A percentile compares a stretch with the other conserved stretches of the same genome.
phyloP scores from a whole-genome alignment of 768 basidiomycete species.

The Mycena galericulata region DNA sequence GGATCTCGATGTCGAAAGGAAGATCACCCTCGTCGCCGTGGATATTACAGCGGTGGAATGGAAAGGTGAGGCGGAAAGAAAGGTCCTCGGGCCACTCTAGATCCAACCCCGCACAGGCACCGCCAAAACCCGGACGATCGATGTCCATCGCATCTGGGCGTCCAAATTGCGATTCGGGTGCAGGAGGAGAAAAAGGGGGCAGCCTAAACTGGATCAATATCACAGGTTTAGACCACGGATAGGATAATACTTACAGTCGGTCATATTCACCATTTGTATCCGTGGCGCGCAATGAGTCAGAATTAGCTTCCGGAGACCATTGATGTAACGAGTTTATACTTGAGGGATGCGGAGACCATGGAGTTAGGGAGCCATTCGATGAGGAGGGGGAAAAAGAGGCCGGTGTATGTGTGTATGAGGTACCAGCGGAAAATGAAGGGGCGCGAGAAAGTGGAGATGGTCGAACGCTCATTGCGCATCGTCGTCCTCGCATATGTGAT shows the following conservation, averaged over 20 bases:
- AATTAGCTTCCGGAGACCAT: no score
- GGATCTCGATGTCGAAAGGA: background rate
- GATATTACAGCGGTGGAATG: background rate
- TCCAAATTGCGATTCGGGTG: background rate
- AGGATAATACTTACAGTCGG: no score
- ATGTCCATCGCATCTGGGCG: background rate
- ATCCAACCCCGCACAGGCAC: background rate
- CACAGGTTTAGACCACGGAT: no score
- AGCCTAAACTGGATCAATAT: background rate
- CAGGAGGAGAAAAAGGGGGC: background rate
- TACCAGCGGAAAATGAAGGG: background rate
- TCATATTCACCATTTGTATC: no score
- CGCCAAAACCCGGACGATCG: background rate
- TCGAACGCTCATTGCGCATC: background rate
- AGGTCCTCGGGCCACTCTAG: background rate
- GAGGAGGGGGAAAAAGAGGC: no score
- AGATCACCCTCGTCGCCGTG: background rate
- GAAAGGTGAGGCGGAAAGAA: background rate
- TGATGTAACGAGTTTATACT: no score
- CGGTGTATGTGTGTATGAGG: background rate
- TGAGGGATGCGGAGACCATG: background rate
- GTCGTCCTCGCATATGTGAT: background rate
- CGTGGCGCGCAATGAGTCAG: no score
- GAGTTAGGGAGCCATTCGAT: no score
- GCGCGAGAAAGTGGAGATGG: background rate